Evolutionary conservation across 345 rosid genomes (phyloP).

Genomic region (Abelmoschus esculentus): DNA sequence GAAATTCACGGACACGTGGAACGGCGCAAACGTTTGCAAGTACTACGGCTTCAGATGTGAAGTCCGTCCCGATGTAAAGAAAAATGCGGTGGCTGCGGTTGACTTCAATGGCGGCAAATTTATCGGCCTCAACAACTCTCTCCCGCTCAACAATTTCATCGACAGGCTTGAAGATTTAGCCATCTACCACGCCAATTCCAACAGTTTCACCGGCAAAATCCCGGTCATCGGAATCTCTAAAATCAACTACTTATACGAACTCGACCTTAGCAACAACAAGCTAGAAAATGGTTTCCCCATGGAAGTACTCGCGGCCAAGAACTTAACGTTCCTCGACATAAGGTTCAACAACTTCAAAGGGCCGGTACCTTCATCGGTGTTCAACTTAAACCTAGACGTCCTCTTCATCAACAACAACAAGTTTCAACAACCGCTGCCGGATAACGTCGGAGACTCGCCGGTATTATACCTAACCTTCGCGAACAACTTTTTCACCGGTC

Average conservation of each 20-base stretch:
- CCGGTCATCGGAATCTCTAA: constrained; percentile 2
- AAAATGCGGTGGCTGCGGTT: constrained; percentile 23
- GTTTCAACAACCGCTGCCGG: constrained; percentile 32
- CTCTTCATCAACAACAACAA: constrained; percentile 56
- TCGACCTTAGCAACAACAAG: constrained; percentile 58
- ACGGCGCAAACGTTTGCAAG: constrained; percentile 11
- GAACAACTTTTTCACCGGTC: constrained; percentile 39
- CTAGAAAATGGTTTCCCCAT: constrained; percentile 26
- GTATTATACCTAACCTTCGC: constrained; percentile 51
- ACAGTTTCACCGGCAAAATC: constrained; percentile 23
- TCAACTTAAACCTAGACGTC: constrained; percentile 35
- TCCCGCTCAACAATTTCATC: constrained; percentile 21
- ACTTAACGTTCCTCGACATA: constrained; percentile 41
- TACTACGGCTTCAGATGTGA: constrained; percentile 37
- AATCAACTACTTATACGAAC: constrained; percentile 33
- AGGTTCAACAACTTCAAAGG: constrained; percentile 40
- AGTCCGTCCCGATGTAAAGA: constrained; percentile 7
- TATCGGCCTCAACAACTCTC: not conserved
- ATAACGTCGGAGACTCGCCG: constrained; percentile 34
- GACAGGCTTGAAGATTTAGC: constrained; percentile 31
- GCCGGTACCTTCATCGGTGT: constrained; percentile 22
- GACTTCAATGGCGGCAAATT: constrained; percentile 39
- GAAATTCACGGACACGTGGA: constrained; percentile 18
- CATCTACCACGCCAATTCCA: constrained; percentile 49
- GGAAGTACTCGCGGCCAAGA: constrained; percentile 14